These are phyloP conservation scores for Caloboletus firmus DNA, from an alignment of 1,284 basidiomycete species.

Conservation along the genomic window DNA sequence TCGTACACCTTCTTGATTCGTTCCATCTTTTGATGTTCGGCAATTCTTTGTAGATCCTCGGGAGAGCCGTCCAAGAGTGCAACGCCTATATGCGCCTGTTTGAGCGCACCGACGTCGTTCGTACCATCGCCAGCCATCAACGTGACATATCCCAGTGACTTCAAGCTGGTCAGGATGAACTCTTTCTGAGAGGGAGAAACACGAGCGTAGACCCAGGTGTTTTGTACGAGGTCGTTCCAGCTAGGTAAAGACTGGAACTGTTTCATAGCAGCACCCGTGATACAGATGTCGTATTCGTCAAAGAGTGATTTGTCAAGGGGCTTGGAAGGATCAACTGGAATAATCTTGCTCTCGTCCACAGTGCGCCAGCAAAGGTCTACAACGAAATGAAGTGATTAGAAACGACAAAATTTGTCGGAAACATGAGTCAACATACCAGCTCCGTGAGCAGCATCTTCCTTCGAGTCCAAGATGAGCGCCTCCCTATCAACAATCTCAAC, in stretches of 20 bases:
- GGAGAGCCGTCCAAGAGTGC: constrained; percentile 88
- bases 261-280: constrained; percentile 89
- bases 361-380: constrained; percentile 87
- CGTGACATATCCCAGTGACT: constrained; percentile 84
- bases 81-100: constrained; percentile 94
- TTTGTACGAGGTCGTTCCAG: constrained; percentile 81
- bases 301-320: constrained; percentile 79
- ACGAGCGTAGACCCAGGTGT: constrained; percentile 96
- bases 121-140: constrained; percentile 98
- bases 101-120: constrained; percentile 95
- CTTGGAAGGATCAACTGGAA: constrained; percentile 75
- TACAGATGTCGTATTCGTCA: constrained; percentile 87
- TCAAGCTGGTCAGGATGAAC: constrained; percentile 85
- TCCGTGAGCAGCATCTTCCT: constrained; percentile 73
- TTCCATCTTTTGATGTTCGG: constrained; percentile 86
- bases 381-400: neutral
- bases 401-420: neutral
- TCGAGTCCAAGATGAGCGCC: constrained; percentile 85
- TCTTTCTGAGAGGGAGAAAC: constrained; percentile 97
- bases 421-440: constrained; percentile 47
- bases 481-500: constrained; percentile 96
- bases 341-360: constrained; percentile 86
- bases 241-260: constrained; percentile 66
- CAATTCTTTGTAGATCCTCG: constrained; percentile 90
- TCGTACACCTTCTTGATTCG: constrained; percentile 95